Base-by-base conservation (phyloP, 805 yeast species). In the Lachancea meyersii region DNA sequence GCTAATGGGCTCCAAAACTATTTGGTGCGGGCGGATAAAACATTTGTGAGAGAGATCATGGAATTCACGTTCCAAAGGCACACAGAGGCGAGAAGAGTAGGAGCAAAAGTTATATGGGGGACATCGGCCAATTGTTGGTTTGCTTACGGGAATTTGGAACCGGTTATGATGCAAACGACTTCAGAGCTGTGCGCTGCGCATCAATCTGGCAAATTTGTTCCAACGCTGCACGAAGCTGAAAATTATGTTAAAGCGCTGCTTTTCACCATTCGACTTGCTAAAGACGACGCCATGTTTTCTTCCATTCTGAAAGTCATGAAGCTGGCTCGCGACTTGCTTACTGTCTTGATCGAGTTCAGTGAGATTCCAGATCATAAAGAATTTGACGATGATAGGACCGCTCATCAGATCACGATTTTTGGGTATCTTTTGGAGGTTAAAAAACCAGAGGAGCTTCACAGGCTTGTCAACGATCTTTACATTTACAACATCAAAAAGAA, bases 371-470 rank as follows among this genome's bases (percentile, higher is more conserved):
- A 72, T 36, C 88, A 88, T 16, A 80, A 80, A 32, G 95, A 86
- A 55, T 88, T 83, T 61, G 91, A 84, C 53, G 91, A 85, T 59
- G 96, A 87, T 61, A 71, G 95, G 55, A 80, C 88, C 4, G 82
- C 84, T 74, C 84, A 82, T 58, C 77, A 78, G 46, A 70, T 87
- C 57, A 82, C 81, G 53, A 80, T 86, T 54, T 76, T 85, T 48
- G 80, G 87, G 32, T 86, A 77, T 63, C 70, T 87, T 61, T 75
- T 82, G 71, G 79, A 83, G 50, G 87, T 86, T 32, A 78, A 81
- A 56, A 79, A 79, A 52, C 91, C 93, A 0, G 93, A 85, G 60
- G 69, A 83, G 45, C 81, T 86, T 63, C 82, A 83, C 60, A 75
- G 84, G n/a, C 82, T 85, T 58, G 76, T 87, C 49, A 77, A 80